Conservation (phyloP, 169 alveolate species). For the Plasmodium chabaudi region DNA sequence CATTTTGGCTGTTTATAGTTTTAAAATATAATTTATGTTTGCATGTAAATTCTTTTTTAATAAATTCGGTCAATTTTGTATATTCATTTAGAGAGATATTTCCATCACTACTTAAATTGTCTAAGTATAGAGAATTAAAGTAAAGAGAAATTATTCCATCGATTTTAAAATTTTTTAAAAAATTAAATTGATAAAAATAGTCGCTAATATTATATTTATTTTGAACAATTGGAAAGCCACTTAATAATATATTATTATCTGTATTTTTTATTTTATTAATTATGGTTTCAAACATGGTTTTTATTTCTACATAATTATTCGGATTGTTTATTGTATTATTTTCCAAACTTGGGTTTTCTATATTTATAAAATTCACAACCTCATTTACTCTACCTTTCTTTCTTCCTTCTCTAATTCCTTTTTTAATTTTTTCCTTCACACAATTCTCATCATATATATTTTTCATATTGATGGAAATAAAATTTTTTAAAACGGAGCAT, state of each 20-base stretch:
- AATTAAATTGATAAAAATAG: conserved; percentile 58
- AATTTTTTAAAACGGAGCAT: conserved; percentile 46
- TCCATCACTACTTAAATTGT: not conserved
- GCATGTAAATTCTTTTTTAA: conserved; percentile 18
- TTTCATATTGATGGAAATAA: conserved; percentile 24
- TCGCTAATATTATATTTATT: conserved; percentile 23
- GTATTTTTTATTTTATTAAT: conserved; percentile 26
- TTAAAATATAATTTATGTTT: conserved; percentile 25
- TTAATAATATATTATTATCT: conserved; percentile 45
- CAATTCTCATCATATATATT: conserved; percentile 16
- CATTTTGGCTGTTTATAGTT: conserved; percentile 2
- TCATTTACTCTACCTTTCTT: not conserved
- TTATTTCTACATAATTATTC: conserved; percentile 1
- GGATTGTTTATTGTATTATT: too few species aligned
- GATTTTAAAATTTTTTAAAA: conserved; percentile 37
- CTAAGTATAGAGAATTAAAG: conserved; percentile 20
- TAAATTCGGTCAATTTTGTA: conserved; percentile 15
- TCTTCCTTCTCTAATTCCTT: not conserved
- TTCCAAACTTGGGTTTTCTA: too few species aligned
- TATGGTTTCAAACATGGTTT: conserved; percentile 8
- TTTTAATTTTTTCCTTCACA: conserved; percentile 41
- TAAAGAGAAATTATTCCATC: conserved; percentile 34
- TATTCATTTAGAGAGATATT: conserved; percentile 13
- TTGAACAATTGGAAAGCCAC: conserved; percentile 58
- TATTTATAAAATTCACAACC: too few species aligned